These are phyloP conservation scores for Lepidopterella palustris DNA, from an alignment of 495 filamentous ascomycete genomes.

Conservation along the genomic window DNA sequence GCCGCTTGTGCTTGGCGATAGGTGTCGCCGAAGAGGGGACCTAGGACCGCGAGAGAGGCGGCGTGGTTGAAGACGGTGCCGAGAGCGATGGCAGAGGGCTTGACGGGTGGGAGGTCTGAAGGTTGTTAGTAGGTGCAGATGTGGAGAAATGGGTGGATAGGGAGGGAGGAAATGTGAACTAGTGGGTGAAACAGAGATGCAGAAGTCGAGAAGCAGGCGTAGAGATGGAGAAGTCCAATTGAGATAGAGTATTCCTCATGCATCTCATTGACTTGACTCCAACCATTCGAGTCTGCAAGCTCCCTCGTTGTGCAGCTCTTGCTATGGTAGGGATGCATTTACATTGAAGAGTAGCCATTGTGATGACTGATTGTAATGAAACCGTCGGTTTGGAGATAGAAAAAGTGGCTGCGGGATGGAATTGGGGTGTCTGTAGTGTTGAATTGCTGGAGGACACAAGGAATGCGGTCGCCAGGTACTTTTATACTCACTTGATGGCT, in stretches of 20 bases:
- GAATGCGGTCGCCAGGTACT: not conserved
- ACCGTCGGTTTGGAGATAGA: not conserved
- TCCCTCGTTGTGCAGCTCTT: not conserved
- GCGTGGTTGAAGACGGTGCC: constrained; percentile 93
- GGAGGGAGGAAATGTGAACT: too few species aligned
- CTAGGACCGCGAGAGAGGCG: constrained; percentile 70
- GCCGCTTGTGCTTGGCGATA: constrained; percentile 88
- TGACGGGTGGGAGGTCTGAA: constrained; percentile 86
- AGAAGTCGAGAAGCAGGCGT: not conserved
- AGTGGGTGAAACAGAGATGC: too few species aligned
- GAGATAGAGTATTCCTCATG: not conserved
- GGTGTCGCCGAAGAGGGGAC: constrained; percentile 87
- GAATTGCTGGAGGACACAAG: not conserved
- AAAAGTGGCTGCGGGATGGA: constrained; percentile 1
- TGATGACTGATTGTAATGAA: constrained; percentile 25
- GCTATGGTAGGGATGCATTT: constrained; percentile 33
- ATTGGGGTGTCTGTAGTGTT: not conserved
- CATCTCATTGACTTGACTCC: not conserved
- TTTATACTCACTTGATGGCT: not conserved
- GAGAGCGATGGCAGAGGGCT: constrained; percentile 94
- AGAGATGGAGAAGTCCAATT: not conserved
- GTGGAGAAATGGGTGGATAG: too few species aligned
- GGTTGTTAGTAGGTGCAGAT: constrained; percentile 10
- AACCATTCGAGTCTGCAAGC: not conserved
- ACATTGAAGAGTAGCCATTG: constrained; percentile 61